Conservation (phyloP, 2,329 filamentous ascomycete species). For the Pezicula radicicola region DNA sequence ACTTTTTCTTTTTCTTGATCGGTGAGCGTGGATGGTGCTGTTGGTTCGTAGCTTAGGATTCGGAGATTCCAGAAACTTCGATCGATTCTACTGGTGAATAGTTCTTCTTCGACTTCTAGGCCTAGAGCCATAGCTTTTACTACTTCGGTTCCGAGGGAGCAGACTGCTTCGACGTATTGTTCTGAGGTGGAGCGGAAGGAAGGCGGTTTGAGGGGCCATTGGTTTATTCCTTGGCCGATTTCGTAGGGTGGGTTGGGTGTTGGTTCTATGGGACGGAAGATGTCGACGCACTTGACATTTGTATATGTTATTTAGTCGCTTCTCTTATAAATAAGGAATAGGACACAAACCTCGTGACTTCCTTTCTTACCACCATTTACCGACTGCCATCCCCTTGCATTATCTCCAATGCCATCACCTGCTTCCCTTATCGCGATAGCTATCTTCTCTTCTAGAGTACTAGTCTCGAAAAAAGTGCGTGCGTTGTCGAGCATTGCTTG, state of each 20-base stretch:
- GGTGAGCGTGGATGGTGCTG: background rate
- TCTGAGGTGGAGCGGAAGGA: constrained; percentile 7
- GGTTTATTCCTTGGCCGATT: constrained; percentile 9
- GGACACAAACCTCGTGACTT: constrained; percentile 6
- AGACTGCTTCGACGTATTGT: constrained; percentile 7
- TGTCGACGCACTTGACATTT: constrained; percentile 7
- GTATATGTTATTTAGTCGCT: background rate
- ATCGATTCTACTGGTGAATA: constrained; percentile 9
- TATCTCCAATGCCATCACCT: constrained; percentile 8
- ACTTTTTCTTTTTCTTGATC: background rate
- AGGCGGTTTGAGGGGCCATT: constrained; percentile 5
- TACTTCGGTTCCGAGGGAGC: constrained; percentile 6
- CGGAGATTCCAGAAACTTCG: constrained; percentile 15
- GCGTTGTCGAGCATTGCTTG: background rate
- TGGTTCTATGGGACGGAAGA: constrained; percentile 9
- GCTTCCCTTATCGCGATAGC: constrained; percentile 1
- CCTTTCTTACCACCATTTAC: constrained; percentile 4
- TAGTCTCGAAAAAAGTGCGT: constrained; percentile 3
- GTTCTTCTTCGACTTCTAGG: constrained; percentile 11
- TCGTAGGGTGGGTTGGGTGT: constrained; percentile 5
- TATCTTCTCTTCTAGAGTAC: constrained; percentile 7
- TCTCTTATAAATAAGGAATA: background rate
- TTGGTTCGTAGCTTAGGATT: constrained; percentile 9
- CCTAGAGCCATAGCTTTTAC: constrained; percentile 11
- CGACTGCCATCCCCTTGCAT: constrained; percentile 5